Evolutionary conservation across 805 yeast genomes (phyloP).

Genomic region (Vanderwaltozyma tropicalis): DNA sequence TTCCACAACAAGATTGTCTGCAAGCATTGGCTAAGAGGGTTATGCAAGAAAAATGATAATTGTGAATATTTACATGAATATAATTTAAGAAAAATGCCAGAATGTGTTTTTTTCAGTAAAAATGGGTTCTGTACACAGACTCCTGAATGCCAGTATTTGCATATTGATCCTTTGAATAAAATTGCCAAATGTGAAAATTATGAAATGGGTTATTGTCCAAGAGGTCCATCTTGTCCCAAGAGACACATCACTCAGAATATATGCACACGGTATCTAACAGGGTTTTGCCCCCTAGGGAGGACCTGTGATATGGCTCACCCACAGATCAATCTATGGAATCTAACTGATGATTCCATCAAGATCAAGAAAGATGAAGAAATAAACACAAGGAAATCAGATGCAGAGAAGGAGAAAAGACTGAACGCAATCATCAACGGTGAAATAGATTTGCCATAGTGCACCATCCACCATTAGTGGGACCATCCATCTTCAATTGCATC

Average conservation of each 20-base stretch:
- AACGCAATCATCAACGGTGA: slow-evolving; percentile 30
- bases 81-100: slow-evolving; percentile 91
- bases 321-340: slow-evolving; percentile 33
- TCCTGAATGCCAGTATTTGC: slow-evolving; percentile 88
- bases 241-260: slow-evolving; percentile 68
- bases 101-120: slow-evolving; percentile 78
- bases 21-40: slow-evolving; percentile 95
- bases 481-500: not conserved
- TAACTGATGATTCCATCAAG: slow-evolving; percentile 33
- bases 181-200: slow-evolving; percentile 84
- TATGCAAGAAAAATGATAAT: slow-evolving; percentile 91
- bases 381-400: slow-evolving; percentile 27
- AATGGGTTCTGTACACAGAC: slow-evolving; percentile 80
- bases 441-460: slow-evolving; percentile 1
- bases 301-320: slow-evolving; percentile 73
- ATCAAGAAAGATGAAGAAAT: slow-evolving; percentile 27
- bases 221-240: slow-evolving; percentile 76
- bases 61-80: slow-evolving; percentile 96
- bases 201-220: slow-evolving; percentile 81
- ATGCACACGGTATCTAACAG: slow-evolving; percentile 75
- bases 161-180: slow-evolving; percentile 79
- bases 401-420: slow-evolving; percentile 27
- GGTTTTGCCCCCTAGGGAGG: slow-evolving; percentile 87
- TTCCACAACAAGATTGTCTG: slow-evolving; percentile 78
- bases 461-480: too few species aligned